Conservation (phyloP, 192 early-diverging fungal genomes). For the Chytriomyces sp. region DNA sequence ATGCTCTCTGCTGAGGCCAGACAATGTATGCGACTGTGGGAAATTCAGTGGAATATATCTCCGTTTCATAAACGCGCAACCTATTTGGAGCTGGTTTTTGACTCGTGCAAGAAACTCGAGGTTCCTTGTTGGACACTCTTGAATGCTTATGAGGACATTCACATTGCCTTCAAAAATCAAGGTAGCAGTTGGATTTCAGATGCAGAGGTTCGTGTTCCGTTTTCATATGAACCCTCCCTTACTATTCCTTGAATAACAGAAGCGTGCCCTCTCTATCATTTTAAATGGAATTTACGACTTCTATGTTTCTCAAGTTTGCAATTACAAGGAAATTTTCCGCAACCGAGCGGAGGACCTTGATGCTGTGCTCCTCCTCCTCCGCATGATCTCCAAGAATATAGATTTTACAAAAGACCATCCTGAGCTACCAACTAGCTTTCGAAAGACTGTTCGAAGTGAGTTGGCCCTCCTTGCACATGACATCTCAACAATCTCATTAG, state of each 20-base stretch:
- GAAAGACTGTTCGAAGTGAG: too few species aligned
- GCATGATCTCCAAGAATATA: conserved; percentile 54
- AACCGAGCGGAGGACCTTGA: conserved; percentile 49
- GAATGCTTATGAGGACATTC: conserved; percentile 43
- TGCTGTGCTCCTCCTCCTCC: conserved; percentile 50
- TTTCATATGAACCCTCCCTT: background rate
- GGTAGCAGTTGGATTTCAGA: conserved; percentile 35
- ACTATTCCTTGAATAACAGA: conserved; percentile 3
- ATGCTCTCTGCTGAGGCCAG: too few species aligned
- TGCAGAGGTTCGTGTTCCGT: conserved; percentile 33
- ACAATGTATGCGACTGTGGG: too few species aligned
- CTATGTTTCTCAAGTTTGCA: conserved; percentile 47
- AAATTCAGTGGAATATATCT: too few species aligned
- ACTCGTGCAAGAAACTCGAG: conserved; percentile 43
- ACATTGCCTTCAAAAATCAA: conserved; percentile 40
- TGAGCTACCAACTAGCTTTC: conserved; percentile 45
- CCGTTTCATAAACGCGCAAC: too few species aligned
- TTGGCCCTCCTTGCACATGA: too few species aligned
- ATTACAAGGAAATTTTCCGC: conserved; percentile 58
- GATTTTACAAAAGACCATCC: conserved; percentile 49
- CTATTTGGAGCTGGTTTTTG: conserved; percentile 51
- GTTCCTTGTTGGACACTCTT: conserved; percentile 45
- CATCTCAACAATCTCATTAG: too few species aligned
- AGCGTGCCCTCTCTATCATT: conserved; percentile 40
- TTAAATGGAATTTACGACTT: conserved; percentile 51